Evolutionary conservation across 768 basidiomycete genomes (phyloP), one percentile per base, ranked within the genome.

Genomic region (Hypholoma sublateritium): DNA sequence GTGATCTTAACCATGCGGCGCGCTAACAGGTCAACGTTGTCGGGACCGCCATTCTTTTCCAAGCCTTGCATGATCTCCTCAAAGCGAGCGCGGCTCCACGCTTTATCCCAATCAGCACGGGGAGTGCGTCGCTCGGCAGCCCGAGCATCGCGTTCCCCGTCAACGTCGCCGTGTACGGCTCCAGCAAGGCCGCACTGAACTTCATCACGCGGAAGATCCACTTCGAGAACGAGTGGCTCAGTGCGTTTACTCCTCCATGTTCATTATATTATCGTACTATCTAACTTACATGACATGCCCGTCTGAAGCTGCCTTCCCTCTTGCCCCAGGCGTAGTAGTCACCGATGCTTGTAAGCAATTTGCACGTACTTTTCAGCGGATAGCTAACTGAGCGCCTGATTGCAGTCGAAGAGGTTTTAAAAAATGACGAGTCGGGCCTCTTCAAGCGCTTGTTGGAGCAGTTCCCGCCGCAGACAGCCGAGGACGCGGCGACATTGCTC

Each of bases 201-300:
- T 59, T 28, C 12, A 24, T 59, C 9, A 17, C 58, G 1, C 41
- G 58, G 1, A 59, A 51, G 34, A 59, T 59, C 4, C 58, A 59
- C 25, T 59, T 59, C 19, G 58, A 59, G 42, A 59, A 59, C 39
- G 53, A 55, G n/a, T 59, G 58, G 58, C 39, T 59, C 4, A 35
- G 58, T 55, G 6, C 2, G 58, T 50, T 7, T 35, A 21, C 34
- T 35, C 3, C 6, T 13, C 6, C 17, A 17, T n/a, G 17, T 44
- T 19, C 11, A n/a, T n/a, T n/a, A n/a, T 17, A 17, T 17, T 21
- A 17, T 13, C 8, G 19, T 0, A 7, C 6, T 44, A n/a, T n/a
- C n/a, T n/a, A n/a, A n/a, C n/a, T n/a, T n/a, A n/a, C n/a, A n/a
- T 44, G 5, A 2, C 5, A 9, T 34, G 5, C 28, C n/a, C 4